Evolutionary conservation across 352 stramenopile species (phyloP), one percentile per base, ranked within the genome.

Genomic region (Pythium coloratum): DNA sequence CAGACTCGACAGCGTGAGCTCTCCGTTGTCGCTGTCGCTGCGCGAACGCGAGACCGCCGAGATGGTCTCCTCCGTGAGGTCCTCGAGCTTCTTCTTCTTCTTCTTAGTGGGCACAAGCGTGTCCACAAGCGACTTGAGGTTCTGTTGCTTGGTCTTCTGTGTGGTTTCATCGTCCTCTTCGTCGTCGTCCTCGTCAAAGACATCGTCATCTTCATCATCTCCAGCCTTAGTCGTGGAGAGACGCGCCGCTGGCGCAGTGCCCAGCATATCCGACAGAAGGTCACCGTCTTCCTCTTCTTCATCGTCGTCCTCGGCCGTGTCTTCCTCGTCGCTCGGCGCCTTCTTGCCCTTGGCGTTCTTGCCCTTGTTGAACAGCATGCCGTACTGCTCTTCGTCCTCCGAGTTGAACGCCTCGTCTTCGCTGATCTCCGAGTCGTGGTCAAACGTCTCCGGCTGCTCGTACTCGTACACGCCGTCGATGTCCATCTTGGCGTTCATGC

Each of bases 331-430:
- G 13, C 26, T 42, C 3, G 56, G 14, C 16, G 40, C 59, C 34
- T 75, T 70, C 42, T 20, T 26, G n/a, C 42, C 42, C 42, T 66
- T 69, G 34, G 18, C 18, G 46, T 59, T 55, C 44, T 40, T 74
- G 57, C 26, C n/a, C 54, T 62, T 65, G 36, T 70, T 57, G 65
- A 97, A 97, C 72, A 97, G 97, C 40, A 76, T 75, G 38, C 92
- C 91, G 68, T 94, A 98, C 20, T 80, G 77, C 20, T 84, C 69
- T 67, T 98, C 95, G 73, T 98, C 92, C 6, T 98, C 92, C 50
- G 90, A 97, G 68, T 98, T 92, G 75, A 98, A 98, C 28, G 95
- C 93, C 62, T 94, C 89, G 64, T 98, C 92, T 70, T 98, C 92
- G 66, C 94, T 84, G 71, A 98, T 96, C 74, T 98, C 91, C 73